Evolutionary conservation across 1,284 basidiomycete species (phyloP), one percentile per base, ranked within the genome.

Genomic region (Marasmius oreades): DNA sequence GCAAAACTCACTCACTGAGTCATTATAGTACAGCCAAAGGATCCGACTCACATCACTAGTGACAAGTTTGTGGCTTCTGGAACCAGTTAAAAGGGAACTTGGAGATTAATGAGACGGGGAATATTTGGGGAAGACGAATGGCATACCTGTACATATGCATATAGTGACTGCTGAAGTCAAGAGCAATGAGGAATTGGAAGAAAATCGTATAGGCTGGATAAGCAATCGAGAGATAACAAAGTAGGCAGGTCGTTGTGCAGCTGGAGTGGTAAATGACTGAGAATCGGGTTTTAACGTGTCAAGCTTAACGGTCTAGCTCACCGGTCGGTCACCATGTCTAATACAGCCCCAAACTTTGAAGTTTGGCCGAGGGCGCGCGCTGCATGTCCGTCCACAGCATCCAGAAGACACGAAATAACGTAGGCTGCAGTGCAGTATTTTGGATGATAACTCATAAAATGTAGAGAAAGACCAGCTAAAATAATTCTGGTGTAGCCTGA

Each of bases 241-340:
- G 79, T 60, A 99, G 78, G 70, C 95, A 95, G 1, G 95, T 90
- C 3, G 97, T 99, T 37, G 97, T 96, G 78, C 96, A 98, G 64
- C 94, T 95, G 66, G 23, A 48, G 26, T 6, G 24, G 24, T 34
- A 10, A 53, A 26, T 23, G 18, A 28, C 33, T 50, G 3, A 31
- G 37, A 37, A 37, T 24, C 5, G 34, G 53, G 28, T 53, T 43
- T 26, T 18, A 20, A 43, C 26, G 52, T 11, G 28, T 5, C 26
- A 24, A 39, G 34, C 31, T 54, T 45, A 26, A n/a, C 20, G 45
- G 45, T 23, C 34, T 39, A 55, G 73, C 80, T 63, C 61, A 96
- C 92, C 96, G 81, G 72, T 99, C 96, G n/a, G 97, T 99, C 55
- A 99, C 96, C 97, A 99, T 99, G 73, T 99, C 97, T 65, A 99